Conservation (phyloP, 2,329 filamentous ascomycete species). For the Aspergillus udagawae region DNA sequence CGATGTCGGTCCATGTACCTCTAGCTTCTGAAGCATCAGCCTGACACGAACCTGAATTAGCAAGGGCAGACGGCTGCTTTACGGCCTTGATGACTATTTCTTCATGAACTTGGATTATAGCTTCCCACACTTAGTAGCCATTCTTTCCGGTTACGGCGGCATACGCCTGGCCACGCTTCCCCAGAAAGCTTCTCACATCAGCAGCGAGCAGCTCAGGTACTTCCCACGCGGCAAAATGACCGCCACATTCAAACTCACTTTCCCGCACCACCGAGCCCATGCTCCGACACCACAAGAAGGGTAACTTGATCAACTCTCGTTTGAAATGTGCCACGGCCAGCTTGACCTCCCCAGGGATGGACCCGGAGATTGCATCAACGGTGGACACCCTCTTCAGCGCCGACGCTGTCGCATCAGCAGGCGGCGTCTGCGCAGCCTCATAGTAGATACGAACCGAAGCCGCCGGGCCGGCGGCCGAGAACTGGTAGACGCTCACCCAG, state of each 20-base stretch:
- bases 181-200: conserved; percentile 48
- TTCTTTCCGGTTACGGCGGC: conserved; percentile 29
- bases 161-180: conserved; percentile 38
- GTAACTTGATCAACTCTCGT: conserved; percentile 48
- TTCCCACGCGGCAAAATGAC: conserved; percentile 54
- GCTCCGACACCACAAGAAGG: conserved; percentile 48
- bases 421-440: conserved; percentile 47
- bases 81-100: not conserved
- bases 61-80: not conserved
- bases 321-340: conserved; percentile 52
- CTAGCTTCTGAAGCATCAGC: not conserved
- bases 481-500: conserved; percentile 71
- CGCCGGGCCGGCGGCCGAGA: conserved; percentile 64
- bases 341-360: conserved; percentile 45
- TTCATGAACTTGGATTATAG: not conserved
- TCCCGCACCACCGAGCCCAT: conserved; percentile 51
- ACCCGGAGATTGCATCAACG: conserved; percentile 30
- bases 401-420: not conserved
- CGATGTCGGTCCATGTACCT: not conserved
- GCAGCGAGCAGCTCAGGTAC: conserved; percentile 42
- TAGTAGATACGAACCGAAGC: conserved; percentile 70
- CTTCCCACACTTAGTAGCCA: conserved; percentile 24
- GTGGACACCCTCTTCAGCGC: conserved; percentile 12
- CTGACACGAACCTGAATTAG: not conserved
- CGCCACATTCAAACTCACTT: conserved; percentile 43